Percentiles rank a stretch among this genome's conserved stretches.
phyloP scores from a whole-genome alignment of 345 rosid genomes.

The Hypericum perforatum region DNA sequence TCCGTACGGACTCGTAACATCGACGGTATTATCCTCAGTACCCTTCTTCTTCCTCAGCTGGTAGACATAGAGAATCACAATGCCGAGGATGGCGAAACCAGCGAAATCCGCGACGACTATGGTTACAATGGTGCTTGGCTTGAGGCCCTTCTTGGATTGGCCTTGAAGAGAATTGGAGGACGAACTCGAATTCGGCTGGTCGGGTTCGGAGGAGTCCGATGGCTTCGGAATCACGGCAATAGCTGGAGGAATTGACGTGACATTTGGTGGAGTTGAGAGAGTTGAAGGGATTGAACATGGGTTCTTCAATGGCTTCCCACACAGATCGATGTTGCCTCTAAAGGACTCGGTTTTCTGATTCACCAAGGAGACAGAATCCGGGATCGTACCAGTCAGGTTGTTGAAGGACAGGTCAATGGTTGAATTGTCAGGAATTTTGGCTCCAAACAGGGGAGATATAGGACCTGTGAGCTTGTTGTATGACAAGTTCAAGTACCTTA shows the following conservation, averaged over 20 bases:
- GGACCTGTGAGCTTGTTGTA: constrained; percentile 58
- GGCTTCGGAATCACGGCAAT: constrained; percentile 81
- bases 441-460: constrained; percentile 48
- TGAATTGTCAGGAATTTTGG: constrained; percentile 40
- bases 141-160: constrained; percentile 37
- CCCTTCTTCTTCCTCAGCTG: constrained; percentile 44
- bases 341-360: constrained; percentile 50
- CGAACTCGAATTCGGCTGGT: constrained; percentile 16
- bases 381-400: constrained; percentile 76
- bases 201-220: constrained; percentile 22
- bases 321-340: constrained; percentile 52
- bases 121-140: constrained; percentile 56
- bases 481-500: constrained; percentile 61
- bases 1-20: not conserved
- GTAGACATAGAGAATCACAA: constrained; percentile 58
- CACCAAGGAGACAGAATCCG: constrained; percentile 38
- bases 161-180: constrained; percentile 6
- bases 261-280: constrained; percentile 60
- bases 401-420: constrained; percentile 76
- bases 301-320: constrained; percentile 76
- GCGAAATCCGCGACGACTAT: constrained; percentile 55
- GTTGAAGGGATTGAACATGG: constrained; percentile 75
- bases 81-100: constrained; percentile 47
- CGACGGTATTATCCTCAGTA: constrained; percentile 1
- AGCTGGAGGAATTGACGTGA: constrained; percentile 60